Evolutionary conservation across 1,139 yeast genomes (phyloP).

Genomic region (Sugiyamaella paludigena): DNA sequence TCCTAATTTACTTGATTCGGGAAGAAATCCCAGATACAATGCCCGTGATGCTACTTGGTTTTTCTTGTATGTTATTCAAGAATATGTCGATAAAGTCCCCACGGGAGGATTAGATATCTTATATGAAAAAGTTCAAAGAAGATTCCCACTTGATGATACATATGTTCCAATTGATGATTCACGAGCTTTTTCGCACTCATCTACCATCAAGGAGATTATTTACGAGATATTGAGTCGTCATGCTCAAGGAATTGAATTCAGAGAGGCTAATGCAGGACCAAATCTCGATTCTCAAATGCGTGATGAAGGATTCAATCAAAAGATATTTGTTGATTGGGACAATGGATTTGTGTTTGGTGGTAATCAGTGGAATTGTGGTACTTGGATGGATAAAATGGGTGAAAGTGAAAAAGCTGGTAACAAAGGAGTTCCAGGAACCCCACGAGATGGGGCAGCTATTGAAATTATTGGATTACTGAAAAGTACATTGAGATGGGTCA

Average conservation of each 20-base stretch:
- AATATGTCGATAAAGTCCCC: constrained; percentile 67
- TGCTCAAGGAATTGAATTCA: constrained; percentile 79
- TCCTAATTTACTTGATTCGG: constrained; percentile 90
- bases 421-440: constrained; percentile 93
- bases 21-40: constrained; percentile 89
- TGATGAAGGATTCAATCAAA: constrained; percentile 87
- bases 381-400: constrained; percentile 99
- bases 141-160: constrained; percentile 88
- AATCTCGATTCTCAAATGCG: constrained; percentile 87
- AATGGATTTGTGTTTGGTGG: constrained; percentile 92
- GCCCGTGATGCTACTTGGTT: constrained; percentile 99
- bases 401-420: constrained; percentile 81
- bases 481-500: constrained; percentile 77
- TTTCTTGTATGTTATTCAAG: constrained; percentile 82
- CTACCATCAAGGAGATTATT: constrained; percentile 70
- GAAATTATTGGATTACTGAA: constrained; percentile 89
- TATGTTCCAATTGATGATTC: constrained; percentile 68
- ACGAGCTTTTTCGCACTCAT: constrained; percentile 68
- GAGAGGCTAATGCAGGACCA: constrained; percentile 96
- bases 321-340: constrained; percentile 77
- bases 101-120: constrained; percentile 59
- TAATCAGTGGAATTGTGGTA: constrained; percentile 88
- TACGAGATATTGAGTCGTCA: constrained; percentile 82
- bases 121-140: constrained; percentile 67
- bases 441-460: constrained; percentile 95